These are phyloP conservation scores for Funneliformis caledonium DNA, from an alignment of 371 early-diverging fungal species.

Conservation along the genomic window DNA sequence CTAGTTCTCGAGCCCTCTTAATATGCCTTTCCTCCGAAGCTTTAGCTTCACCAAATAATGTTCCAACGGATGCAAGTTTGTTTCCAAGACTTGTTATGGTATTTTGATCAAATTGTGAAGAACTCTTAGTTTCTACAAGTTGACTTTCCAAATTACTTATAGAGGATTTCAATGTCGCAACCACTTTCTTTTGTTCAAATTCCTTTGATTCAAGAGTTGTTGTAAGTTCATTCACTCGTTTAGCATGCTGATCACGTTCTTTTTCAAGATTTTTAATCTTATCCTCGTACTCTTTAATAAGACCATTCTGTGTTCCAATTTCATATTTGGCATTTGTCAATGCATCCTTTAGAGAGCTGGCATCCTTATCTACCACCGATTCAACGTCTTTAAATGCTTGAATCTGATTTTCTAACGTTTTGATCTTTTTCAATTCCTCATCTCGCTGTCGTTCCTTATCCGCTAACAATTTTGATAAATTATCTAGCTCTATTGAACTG, in stretches of 20 bases:
- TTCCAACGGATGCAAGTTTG: constrained; percentile 12
- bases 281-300: background rate
- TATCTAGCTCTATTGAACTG: background rate
- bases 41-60: constrained; percentile 14
- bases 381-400: background rate
- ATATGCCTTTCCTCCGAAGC: background rate
- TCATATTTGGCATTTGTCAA: constrained; percentile 15
- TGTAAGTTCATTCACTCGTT: constrained; percentile 19
- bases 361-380: background rate
- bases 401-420: constrained; percentile 14
- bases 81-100: constrained; percentile 17
- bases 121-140: constrained; percentile 6
- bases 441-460: constrained; percentile 2
- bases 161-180: background rate
- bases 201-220: constrained; percentile 23
- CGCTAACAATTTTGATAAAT: constrained; percentile 8
- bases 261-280: constrained; percentile 15
- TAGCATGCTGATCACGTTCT: constrained; percentile 7
- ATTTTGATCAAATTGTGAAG: background rate
- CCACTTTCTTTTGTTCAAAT: background rate
- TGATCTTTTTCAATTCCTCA: constrained; percentile 12
- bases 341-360: background rate
- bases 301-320: constrained; percentile 16
- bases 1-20: constrained; percentile 7
- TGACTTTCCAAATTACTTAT: constrained; percentile 10